Conservation (phyloP, 495 filamentous ascomycete species). For the Bacidia gigantensis region DNA sequence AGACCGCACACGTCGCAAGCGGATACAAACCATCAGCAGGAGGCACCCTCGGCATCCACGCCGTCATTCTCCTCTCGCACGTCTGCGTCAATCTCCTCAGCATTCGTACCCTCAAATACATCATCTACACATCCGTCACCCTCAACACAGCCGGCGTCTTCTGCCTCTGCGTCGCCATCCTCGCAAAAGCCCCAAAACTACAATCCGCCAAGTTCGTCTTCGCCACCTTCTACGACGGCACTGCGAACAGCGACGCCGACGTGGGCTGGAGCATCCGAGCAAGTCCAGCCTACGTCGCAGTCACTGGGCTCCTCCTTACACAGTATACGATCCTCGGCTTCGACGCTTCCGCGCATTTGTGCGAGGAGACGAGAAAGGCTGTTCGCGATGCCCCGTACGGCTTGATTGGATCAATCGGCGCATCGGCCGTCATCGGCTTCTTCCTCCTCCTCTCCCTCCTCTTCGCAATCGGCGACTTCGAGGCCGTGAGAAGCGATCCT, state of each 20-base stretch:
- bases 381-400: slow-evolving; percentile 44
- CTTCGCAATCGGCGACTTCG: slow-evolving; percentile 45
- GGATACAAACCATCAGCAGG: slow-evolving; percentile 32
- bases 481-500: slow-evolving; percentile 21
- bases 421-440: slow-evolving; percentile 45
- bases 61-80: slow-evolving; percentile 43
- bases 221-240: slow-evolving; percentile 40
- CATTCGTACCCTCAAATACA: slow-evolving; percentile 37
- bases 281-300: slow-evolving; percentile 41
- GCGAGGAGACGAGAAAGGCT: slow-evolving; percentile 44
- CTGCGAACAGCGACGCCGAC: slow-evolving; percentile 24
- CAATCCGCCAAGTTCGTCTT: slow-evolving; percentile 45
- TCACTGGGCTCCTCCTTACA: slow-evolving; percentile 37
- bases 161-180: slow-evolving; percentile 40
- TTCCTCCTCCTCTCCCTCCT: slow-evolving; percentile 42
- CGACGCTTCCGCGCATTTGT: slow-evolving; percentile 44
- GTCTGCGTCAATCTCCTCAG: slow-evolving; percentile 45
- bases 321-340: slow-evolving; percentile 44
- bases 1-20: slow-evolving; percentile 42
- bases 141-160: slow-evolving; percentile 43
- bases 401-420: slow-evolving; percentile 40
- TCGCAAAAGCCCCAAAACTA: slow-evolving; percentile 46
- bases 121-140: slow-evolving; percentile 48
- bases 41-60: slow-evolving; percentile 48
- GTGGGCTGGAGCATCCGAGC: slow-evolving; percentile 33